These are phyloP conservation scores for Schoenoplectus triqueter DNA, from an alignment of 202 grass and related monocot species.

Conservation along the genomic window DNA sequence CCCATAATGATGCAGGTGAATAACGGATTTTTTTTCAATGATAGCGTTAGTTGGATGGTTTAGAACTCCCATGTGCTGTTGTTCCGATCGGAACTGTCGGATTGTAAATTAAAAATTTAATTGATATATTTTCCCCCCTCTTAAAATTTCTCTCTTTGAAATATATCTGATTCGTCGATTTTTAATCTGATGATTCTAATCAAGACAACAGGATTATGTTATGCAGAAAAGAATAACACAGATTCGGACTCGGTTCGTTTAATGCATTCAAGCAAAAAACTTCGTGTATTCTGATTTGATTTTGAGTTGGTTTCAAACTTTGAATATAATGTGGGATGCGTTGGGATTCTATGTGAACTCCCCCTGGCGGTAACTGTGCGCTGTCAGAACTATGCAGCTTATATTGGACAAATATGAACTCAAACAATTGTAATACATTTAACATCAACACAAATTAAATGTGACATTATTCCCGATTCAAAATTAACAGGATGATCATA, in stretches of 20 bases:
- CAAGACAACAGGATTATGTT: too few species aligned
- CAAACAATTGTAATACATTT: background rate
- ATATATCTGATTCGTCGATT: too few species aligned
- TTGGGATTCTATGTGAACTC: background rate
- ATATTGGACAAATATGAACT: background rate
- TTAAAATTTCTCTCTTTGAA: too few species aligned
- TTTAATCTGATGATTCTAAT: too few species aligned
- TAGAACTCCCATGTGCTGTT: too few species aligned
- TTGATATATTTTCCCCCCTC: too few species aligned
- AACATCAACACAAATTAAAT: too few species aligned
- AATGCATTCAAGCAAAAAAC: background rate
- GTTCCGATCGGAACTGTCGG: too few species aligned
- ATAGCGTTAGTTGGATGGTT: background rate
- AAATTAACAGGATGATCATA: background rate
- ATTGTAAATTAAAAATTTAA: too few species aligned
- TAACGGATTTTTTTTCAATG: conserved; percentile 20
- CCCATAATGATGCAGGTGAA: background rate
- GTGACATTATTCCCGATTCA: background rate
- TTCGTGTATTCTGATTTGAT: background rate
- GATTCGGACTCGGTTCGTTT: background rate
- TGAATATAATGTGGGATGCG: background rate
- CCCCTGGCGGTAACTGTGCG: background rate
- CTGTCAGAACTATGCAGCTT: background rate
- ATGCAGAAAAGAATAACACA: too few species aligned
- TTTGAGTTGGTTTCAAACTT: conserved; percentile 1